Conservation (phyloP, 2,329 filamentous ascomycete genomes). For the Cordyceps pruinosa region DNA sequence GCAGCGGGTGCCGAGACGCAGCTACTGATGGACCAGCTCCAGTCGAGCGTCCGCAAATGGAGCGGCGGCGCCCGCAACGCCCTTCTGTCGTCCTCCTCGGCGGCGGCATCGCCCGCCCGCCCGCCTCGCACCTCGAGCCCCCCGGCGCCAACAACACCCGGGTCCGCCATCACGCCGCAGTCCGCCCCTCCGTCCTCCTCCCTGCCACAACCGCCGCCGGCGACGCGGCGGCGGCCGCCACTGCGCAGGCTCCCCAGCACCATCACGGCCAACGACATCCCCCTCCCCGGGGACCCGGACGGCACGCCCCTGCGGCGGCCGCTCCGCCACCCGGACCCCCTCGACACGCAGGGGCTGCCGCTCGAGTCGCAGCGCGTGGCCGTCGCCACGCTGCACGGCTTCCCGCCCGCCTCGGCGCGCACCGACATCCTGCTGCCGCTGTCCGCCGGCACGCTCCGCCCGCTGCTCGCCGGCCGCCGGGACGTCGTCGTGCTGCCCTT, state of each 20-base stretch:
- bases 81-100: background rate
- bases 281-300: conserved; percentile 9
- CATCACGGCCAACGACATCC: conserved; percentile 7
- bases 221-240: background rate
- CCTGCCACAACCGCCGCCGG: background rate
- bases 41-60: conserved; percentile 7
- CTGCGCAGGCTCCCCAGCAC: background rate
- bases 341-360: conserved; percentile 24
- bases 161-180: background rate
- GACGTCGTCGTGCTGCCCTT: conserved; percentile 51
- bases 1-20: conserved; percentile 29
- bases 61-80: background rate
- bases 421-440: conserved; percentile 51
- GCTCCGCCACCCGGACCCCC: conserved; percentile 18
- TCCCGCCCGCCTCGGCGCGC: conserved; percentile 41
- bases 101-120: background rate
- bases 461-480: conserved; percentile 43
- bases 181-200: conserved; percentile 3
- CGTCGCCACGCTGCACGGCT: conserved; percentile 38
- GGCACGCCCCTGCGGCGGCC: conserved; percentile 21
- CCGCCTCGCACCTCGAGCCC: conserved; percentile 2
- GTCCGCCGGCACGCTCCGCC: conserved; percentile 37
- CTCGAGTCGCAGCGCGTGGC: conserved; percentile 44
- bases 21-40: conserved; percentile 26
- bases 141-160: background rate